Conservation (phyloP, 108 stramenopile species). For the Nannochloropsis oceanica region DNA sequence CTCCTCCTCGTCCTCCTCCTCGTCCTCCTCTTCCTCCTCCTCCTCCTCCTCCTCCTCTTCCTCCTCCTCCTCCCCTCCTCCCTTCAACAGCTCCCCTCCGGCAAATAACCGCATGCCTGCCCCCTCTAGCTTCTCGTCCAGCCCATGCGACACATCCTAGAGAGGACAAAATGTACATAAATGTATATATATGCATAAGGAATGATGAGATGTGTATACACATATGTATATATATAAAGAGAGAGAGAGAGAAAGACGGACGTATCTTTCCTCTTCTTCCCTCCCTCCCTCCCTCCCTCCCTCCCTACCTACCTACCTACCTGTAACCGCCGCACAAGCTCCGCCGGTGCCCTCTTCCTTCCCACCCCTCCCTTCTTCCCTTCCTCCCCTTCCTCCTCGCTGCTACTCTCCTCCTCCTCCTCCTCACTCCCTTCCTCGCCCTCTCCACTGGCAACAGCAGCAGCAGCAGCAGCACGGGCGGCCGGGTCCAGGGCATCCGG, state of each 20-base stretch:
- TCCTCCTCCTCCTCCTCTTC: background rate
- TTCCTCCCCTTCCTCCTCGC: constrained; percentile 36
- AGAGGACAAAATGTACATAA: too few species aligned
- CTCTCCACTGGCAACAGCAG: background rate
- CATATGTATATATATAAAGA: too few species aligned
- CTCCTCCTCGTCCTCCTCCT: background rate
- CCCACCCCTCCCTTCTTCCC: background rate
- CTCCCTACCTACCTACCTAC: too few species aligned
- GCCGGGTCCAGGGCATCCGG: too few species aligned
- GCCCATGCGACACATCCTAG: too few species aligned
- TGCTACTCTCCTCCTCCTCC: constrained; percentile 21
- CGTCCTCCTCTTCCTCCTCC: background rate
- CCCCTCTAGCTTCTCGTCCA: too few species aligned
- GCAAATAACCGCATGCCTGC: too few species aligned
- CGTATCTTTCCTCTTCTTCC: background rate
- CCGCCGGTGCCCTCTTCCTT: background rate
- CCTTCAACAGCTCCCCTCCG: too few species aligned
- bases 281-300: background rate
- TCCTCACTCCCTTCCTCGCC: constrained; percentile 1
- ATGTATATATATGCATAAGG: background rate
- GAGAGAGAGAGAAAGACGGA: background rate
- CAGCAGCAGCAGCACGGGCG: too few species aligned
- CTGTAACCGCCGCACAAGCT: constrained; percentile 67
- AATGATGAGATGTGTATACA: background rate
- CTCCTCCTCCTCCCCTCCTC: too few species aligned